Base-by-base conservation (phyloP, 192 early-diverging fungal genomes). In the Tieghemiomyces parasiticus region DNA sequence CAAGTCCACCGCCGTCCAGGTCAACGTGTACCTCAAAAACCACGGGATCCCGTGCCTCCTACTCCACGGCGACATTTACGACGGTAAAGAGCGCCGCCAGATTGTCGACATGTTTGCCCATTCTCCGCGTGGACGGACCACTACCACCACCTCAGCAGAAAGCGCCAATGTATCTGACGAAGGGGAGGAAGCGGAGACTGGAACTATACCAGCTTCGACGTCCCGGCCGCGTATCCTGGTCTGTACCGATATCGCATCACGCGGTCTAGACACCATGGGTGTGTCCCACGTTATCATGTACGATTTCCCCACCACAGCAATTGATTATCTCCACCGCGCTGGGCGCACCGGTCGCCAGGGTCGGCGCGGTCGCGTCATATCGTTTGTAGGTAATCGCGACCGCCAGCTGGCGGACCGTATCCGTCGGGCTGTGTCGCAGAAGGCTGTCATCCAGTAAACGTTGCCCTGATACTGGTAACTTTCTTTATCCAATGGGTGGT, bases 271-370 rank as follows among this genome's bases (percentile, higher is more conserved):
- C 59, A 92, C 90, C 22, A 84, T 81, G 28, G 81, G 81, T 52
- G 90, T 92, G 4, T 76, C 85, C 29, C 93, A 93, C 69, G 90
- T 97, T 13, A 72, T 97, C 4, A 61, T 92, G 47, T 93, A 87
- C 61, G 91, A 97, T 48, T 93, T 97, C 65, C 93, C 93, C 0
- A 81, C 84, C 4, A 90, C 86, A 0, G 82, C 86, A 0, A 85
- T 93, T 25, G 90, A 97, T 70, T 97, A 93, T 66, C 60, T 97
- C 55, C 95, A 97, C 66, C 82, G 95, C 22, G 77, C 89, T 1
- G 95, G 95, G 0, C 71, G 95, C 19, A 95, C 95, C 0, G 95
- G 89, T 4, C 77, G 95, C 4, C 86, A 82, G 0, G 92, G 92
- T 6, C 71, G 73, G 13, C 70, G 64, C 1, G 95, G 95, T 14